These are phyloP conservation scores for Boletus sensibilis DNA, from an alignment of 768 basidiomycete species.

Conservation along the genomic window DNA sequence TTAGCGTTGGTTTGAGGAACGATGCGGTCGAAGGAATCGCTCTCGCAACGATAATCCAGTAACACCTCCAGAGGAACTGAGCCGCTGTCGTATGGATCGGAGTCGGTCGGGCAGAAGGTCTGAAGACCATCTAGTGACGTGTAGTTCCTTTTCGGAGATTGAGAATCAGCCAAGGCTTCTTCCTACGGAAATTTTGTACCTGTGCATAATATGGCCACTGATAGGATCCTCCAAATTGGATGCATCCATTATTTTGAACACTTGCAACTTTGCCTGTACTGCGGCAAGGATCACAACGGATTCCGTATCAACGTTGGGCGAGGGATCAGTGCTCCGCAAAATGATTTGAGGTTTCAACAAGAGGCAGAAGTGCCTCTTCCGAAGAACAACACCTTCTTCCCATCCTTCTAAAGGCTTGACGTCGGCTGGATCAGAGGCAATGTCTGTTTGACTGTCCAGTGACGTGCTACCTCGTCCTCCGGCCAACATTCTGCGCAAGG, in stretches of 20 bases:
- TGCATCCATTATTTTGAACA: conserved; percentile 78
- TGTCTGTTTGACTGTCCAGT: conserved; percentile 37
- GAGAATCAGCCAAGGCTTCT: neutral
- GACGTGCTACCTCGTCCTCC: conserved; percentile 50
- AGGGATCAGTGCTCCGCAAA: conserved; percentile 56
- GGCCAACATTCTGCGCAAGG: conserved; percentile 61
- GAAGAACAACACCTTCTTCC: conserved; percentile 66
- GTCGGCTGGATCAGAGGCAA: conserved; percentile 33
- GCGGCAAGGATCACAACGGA: conserved; percentile 74
- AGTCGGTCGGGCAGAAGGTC: conserved; percentile 71
- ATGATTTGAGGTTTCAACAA: conserved; percentile 90
- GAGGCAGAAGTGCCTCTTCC: conserved; percentile 77
- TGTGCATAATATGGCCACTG: conserved; percentile 81
- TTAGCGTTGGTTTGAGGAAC: conserved; percentile 86
- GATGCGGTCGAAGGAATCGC: conserved; percentile 79
- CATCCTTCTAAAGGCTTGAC: conserved; percentile 68
- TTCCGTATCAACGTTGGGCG: conserved; percentile 35
- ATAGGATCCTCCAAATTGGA: conserved; percentile 78
- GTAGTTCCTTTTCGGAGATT: conserved; percentile 57
- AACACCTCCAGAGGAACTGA: conserved; percentile 88
- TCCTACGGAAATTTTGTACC: conserved; percentile 43
- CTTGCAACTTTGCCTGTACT: conserved; percentile 74
- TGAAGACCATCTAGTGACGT: conserved; percentile 79
- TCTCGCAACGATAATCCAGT: conserved; percentile 82
- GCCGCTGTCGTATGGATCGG: conserved; percentile 43